These are phyloP conservation scores for Amanita muscaria DNA, from an alignment of 768 basidiomycete genomes.

Conservation along the genomic window DNA sequence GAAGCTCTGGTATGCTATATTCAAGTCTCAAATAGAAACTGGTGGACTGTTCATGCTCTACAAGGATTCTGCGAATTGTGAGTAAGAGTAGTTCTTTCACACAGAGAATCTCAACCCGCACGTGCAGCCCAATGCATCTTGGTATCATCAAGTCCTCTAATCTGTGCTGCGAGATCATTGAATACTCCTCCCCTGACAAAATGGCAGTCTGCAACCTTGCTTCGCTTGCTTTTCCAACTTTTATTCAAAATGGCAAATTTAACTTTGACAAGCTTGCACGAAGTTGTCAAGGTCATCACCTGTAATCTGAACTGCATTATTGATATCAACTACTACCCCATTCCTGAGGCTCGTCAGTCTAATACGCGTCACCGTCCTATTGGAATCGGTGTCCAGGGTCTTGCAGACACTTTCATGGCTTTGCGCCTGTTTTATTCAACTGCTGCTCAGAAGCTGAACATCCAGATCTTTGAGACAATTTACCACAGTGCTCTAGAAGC, in stretches of 20 bases:
- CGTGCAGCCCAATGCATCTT: conserved; percentile 97
- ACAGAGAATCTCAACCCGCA: conserved; percentile 26
- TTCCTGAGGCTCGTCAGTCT: conserved; percentile 82
- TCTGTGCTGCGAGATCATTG: conserved; percentile 97
- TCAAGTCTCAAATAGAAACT: conserved; percentile 97
- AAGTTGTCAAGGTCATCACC: conserved; percentile 86
- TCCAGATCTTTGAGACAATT: conserved; percentile 97
- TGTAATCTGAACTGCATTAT: conserved; percentile 93
- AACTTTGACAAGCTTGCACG: conserved; percentile 95
- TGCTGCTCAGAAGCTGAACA: conserved; percentile 81
- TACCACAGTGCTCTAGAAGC: conserved; percentile 93
- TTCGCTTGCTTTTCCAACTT: conserved; percentile 90
- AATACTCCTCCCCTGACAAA: conserved; percentile 96
- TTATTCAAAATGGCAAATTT: conserved; percentile 73
- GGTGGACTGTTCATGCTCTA: conserved; percentile 99
- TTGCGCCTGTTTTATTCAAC: conserved; percentile 91
- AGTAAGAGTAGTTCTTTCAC: conserved; percentile 17
- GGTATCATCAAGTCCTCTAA: conserved; percentile 99
- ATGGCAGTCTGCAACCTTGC: conserved; percentile 98
- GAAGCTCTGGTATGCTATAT: conserved; percentile 96
- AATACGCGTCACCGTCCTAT: conserved; percentile 98
- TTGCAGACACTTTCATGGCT: conserved; percentile 97
- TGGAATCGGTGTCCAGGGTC: conserved; percentile 94
- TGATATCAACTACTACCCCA: conserved; percentile 92
- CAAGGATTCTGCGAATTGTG: conserved; percentile 93